These are phyloP conservation scores for Neonectria magnoliae DNA, from an alignment of 2,329 filamentous ascomycete genomes.

Conservation along the genomic window DNA sequence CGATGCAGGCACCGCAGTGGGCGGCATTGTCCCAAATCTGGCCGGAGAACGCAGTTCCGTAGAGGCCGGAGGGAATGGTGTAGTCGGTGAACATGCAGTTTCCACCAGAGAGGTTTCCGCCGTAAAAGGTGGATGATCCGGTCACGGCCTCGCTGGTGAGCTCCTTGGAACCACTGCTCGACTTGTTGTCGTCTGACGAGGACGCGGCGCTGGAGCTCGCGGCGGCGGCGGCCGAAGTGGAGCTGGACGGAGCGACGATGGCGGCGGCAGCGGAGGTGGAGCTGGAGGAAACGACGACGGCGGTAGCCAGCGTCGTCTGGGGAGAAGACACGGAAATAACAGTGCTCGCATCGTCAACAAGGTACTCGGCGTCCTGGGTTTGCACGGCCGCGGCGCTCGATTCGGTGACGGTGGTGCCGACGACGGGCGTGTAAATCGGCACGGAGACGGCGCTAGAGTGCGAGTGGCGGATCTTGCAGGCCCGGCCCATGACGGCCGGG, in stretches of 20 bases:
- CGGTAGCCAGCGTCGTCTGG: conserved; percentile 27
- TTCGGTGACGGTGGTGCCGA: conserved; percentile 19
- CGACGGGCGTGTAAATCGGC: conserved; percentile 14
- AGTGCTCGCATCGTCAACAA: conserved; percentile 9
- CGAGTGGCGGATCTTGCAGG: conserved; percentile 32
- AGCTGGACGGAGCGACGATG: neutral
- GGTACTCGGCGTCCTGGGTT: conserved; percentile 6
- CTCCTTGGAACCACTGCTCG: conserved; percentile 4
- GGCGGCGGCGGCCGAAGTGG: conserved; percentile 6
- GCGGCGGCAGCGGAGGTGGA: conserved; percentile 6
- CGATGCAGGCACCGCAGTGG: conserved; percentile 70
- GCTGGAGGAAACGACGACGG: conserved; percentile 14
- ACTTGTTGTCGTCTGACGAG: neutral
- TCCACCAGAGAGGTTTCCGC: conserved; percentile 66
- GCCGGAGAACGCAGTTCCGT: conserved; percentile 70
- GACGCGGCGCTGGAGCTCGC: conserved; percentile 4
- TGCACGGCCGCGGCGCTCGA: conserved; percentile 11
- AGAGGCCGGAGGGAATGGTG: conserved; percentile 66
- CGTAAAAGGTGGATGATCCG: conserved; percentile 58
- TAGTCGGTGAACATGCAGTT: conserved; percentile 72
- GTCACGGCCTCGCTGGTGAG: conserved; percentile 25
- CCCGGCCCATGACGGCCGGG: conserved; percentile 42
- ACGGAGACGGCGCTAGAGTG: conserved; percentile 12
- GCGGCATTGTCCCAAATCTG: conserved; percentile 64
- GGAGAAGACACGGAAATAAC: conserved; percentile 7